A percentile compares a stretch with the other conserved stretches of the same genome.
Conservation (phyloP, 345 rosid genomes). For the Sonneratia alba region DNA sequence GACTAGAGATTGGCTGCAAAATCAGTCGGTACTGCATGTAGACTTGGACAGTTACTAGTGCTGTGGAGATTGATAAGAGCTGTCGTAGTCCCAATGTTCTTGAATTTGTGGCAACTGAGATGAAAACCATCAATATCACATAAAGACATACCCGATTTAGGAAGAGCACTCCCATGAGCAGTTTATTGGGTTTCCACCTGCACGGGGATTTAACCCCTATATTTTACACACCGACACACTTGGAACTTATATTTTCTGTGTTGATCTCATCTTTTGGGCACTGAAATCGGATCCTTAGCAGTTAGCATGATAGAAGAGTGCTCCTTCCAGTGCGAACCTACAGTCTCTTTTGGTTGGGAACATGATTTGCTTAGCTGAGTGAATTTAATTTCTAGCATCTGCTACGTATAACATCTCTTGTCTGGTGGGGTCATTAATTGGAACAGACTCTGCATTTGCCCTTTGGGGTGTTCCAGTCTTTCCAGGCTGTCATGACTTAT, state of each 20-base stretch:
- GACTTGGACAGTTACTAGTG: too few relatives aligned
- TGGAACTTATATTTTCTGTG: neutral
- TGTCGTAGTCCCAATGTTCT: neutral
- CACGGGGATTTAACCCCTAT: neutral
- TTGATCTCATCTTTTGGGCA: neutral
- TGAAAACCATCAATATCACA: neutral
- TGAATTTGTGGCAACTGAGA: neutral
- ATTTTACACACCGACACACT: neutral
- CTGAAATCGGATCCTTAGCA: neutral
- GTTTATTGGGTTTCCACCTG: too few relatives aligned
- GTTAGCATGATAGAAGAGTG: neutral
- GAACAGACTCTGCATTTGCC: neutral
- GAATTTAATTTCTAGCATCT: neutral
- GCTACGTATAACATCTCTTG: neutral
- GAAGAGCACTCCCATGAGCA: neutral
- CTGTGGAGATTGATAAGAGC: neutral
- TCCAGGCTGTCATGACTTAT: conserved; percentile 8
- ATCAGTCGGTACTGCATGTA: neutral
- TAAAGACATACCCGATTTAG: neutral
- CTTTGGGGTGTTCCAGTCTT: neutral
- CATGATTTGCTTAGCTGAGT: neutral
- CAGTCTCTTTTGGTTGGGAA: neutral
- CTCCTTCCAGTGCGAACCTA: neutral
- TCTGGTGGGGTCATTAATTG: neutral
- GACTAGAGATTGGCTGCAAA: neutral